These are phyloP conservation scores for Kalaharituber pfeilii DNA, from an alignment of 2,329 filamentous ascomycete genomes.

Conservation along the genomic window DNA sequence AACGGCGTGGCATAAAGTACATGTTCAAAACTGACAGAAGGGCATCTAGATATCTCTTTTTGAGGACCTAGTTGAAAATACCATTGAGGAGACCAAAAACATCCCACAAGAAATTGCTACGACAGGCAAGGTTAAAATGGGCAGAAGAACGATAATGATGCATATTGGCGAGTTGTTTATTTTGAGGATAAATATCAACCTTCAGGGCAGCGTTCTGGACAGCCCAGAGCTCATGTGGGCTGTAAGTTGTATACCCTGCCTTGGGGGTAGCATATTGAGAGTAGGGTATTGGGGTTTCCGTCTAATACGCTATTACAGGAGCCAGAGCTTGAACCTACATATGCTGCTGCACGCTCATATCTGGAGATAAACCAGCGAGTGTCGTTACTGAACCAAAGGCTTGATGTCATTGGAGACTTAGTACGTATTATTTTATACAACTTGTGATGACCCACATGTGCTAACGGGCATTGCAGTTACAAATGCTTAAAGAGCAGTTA, in stretches of 20 bases:
- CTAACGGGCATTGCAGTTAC: slow-evolving; percentile 33
- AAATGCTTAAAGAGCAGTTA: slow-evolving; percentile 86
- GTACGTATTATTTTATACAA: slow-evolving; percentile 9
- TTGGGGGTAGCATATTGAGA: too few species aligned
- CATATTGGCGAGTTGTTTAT: slow-evolving; percentile 98
- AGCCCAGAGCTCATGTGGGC: slow-evolving; percentile 97
- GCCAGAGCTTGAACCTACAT: slow-evolving; percentile 88
- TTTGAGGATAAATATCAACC: slow-evolving; percentile 88
- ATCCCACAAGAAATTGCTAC: slow-evolving; percentile 83
- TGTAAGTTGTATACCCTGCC: too few species aligned
- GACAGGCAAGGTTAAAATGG: slow-evolving; percentile 81
- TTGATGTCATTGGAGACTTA: slow-evolving; percentile 86
- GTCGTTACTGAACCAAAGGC: slow-evolving; percentile 65
- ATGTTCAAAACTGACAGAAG: slow-evolving; percentile 1
- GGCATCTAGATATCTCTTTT: slow-evolving; percentile 63
- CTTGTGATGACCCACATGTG: not conserved
- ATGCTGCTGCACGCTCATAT: slow-evolving; percentile 86
- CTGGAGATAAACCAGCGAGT: slow-evolving; percentile 97
- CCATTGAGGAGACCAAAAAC: slow-evolving; percentile 81
- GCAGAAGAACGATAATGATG: slow-evolving; percentile 90
- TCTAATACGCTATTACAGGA: slow-evolving; percentile 34
- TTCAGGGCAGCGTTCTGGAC: slow-evolving; percentile 91
- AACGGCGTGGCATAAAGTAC: not conserved
- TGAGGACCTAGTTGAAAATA: slow-evolving; percentile 85
- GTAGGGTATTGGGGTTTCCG: not conserved